Evolutionary conservation across 805 yeast species (phyloP).

Genomic region (Lipomyces yamadae): DNA sequence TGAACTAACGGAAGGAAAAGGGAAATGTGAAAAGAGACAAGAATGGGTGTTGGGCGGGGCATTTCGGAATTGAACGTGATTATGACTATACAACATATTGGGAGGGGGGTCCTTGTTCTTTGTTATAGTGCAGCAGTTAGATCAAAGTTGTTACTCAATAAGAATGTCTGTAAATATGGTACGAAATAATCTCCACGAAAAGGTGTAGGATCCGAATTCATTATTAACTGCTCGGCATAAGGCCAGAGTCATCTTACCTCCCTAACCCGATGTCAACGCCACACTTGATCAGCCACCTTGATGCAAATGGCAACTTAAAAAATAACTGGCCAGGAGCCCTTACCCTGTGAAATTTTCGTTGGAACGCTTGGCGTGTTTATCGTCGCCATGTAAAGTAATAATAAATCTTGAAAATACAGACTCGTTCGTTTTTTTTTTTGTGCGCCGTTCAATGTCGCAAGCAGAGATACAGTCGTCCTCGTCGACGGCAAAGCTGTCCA

Average conservation of each 20-base stretch:
- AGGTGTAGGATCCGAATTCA: neutral
- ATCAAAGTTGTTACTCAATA: neutral
- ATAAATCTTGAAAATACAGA: too few species aligned
- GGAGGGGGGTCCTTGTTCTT: neutral
- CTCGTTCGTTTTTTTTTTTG: neutral
- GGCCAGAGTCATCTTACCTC: too few species aligned
- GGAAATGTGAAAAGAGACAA: too few species aligned
- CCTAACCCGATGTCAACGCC: too few species aligned
- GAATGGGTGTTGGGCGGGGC: neutral
- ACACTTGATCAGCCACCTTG: too few species aligned
- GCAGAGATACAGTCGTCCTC: neutral
- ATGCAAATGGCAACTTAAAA: too few species aligned
- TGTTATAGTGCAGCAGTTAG: neutral
- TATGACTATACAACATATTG: neutral
- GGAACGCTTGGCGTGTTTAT: too few species aligned
- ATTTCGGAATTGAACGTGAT: neutral
- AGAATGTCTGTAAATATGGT: neutral
- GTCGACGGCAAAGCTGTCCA: conserved; percentile 39
- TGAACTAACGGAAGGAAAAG: neutral
- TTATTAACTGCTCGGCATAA: too few species aligned
- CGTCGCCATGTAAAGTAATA: too few species aligned
- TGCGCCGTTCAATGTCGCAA: neutral
- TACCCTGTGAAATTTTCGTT: too few species aligned
- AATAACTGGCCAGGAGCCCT: too few species aligned
- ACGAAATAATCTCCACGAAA: neutral